Evolutionary conservation across 2,329 filamentous ascomycete species (phyloP).

Genomic region (Talaromyces piceae): DNA sequence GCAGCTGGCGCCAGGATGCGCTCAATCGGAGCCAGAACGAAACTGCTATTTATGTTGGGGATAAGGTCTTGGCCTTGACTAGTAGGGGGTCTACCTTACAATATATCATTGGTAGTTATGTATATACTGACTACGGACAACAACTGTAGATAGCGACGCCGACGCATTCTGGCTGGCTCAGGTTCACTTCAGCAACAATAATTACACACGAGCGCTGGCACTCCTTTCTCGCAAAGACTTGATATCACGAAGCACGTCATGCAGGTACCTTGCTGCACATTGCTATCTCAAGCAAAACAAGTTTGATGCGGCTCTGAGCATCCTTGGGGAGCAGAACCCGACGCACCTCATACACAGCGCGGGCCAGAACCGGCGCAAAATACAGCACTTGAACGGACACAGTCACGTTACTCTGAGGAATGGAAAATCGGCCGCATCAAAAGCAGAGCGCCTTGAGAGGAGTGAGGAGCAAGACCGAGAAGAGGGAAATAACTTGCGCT

Average conservation of each 20-base stretch:
- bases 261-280: conserved; percentile 86
- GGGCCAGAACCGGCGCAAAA: conserved; percentile 59
- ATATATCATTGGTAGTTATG: not conserved
- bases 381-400: conserved; percentile 56
- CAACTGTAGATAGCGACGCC: conserved; percentile 67
- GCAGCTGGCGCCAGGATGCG: conserved; percentile 91
- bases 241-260: conserved; percentile 71
- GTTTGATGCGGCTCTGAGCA: conserved; percentile 76
- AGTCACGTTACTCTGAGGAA: conserved; percentile 43
- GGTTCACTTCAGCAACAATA: conserved; percentile 90
- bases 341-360: conserved; percentile 67
- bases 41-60: conserved; percentile 91
- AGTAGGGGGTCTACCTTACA: conserved; percentile 51
- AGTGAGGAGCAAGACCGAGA: conserved; percentile 59
- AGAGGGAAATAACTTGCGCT: conserved; percentile 67
- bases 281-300: conserved; percentile 89
- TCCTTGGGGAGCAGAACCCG: conserved; percentile 92
- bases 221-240: conserved; percentile 81
- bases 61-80: conserved; percentile 91
- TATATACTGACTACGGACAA: conserved; percentile 13
- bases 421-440: conserved; percentile 40
- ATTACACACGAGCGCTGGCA: conserved; percentile 84
- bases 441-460: conserved; percentile 46
- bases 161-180: conserved; percentile 98
- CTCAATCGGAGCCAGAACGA: conserved; percentile 95